phyloP scores from a whole-genome alignment of 2,329 filamentous ascomycete genomes.

The Achaetomium macrosporum region DNA sequence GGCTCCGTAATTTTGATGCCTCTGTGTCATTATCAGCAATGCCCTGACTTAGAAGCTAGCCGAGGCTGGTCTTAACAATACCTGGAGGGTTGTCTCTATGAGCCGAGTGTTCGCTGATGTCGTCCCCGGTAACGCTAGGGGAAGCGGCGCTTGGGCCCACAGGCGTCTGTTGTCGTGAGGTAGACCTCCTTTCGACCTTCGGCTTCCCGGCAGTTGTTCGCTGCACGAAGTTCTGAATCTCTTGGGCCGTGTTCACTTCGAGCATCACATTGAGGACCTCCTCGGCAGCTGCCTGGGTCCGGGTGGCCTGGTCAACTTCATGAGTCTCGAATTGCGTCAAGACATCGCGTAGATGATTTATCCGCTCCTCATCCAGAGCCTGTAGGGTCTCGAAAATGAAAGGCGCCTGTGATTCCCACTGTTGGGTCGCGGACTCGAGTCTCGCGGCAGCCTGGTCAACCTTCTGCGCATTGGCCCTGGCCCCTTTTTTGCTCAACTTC shows the following conservation, averaged over 20 bases:
- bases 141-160: slow-evolving; percentile 29
- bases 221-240: slow-evolving; percentile 68
- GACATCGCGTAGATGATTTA: slow-evolving; percentile 84
- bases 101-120: slow-evolving; percentile 42
- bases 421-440: slow-evolving; percentile 70
- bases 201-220: slow-evolving; percentile 40
- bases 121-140: slow-evolving; percentile 33
- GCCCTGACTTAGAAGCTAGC: neutral
- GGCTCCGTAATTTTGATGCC: slow-evolving; percentile 50
- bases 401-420: slow-evolving; percentile 92
- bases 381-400: slow-evolving; percentile 93
- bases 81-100: slow-evolving; percentile 36
- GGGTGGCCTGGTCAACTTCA: slow-evolving; percentile 80
- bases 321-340: slow-evolving; percentile 91
- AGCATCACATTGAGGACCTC: slow-evolving; percentile 75
- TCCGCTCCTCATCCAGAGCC: slow-evolving; percentile 77
- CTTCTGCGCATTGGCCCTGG: slow-evolving; percentile 69
- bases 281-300: slow-evolving; percentile 67
- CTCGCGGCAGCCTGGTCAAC: slow-evolving; percentile 66
- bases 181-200: slow-evolving; percentile 38
- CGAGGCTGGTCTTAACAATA: slow-evolving; percentile 12
- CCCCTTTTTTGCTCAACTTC: slow-evolving; percentile 73
- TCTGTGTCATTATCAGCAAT: slow-evolving; percentile 32
- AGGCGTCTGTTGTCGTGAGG: slow-evolving; percentile 36
- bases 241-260: slow-evolving; percentile 78